Evolutionary conservation across 1,284 basidiomycete genomes (phyloP), one percentile per base, ranked within the genome.

Genomic region (Malassezia obtusa): DNA sequence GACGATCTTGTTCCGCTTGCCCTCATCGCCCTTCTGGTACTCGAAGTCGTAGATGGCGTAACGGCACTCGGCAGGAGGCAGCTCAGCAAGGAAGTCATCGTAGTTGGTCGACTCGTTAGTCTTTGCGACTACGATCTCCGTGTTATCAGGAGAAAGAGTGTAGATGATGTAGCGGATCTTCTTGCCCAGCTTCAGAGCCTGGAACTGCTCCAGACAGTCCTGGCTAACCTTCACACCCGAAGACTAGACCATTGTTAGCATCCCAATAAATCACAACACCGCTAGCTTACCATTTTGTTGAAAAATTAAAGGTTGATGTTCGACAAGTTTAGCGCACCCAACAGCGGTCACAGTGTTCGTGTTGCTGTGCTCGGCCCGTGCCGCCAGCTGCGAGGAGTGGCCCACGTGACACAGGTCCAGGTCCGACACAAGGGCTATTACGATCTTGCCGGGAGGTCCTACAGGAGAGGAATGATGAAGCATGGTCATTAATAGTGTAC

Each of bases 41-140:
- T 88, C 84, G 60, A 92, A 85, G 76, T 96, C 91, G 76, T 90
- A 95, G 41, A 96, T 82, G 28, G 86, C 91, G 83, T 85, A 98
- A 76, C 86, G 79, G 74, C 86, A 89, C 68, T 87, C 82, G 19
- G 67, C 63, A 71, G 83, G 81, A 1, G 90, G 89, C 43, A 98
- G 79, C 67, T 86, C 81, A 0, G 50, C 72, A 53, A 90, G 49
- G 75, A 98, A 96, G 1, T 80, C 78, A 3, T 91, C 86, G 76
- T 89, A 96, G 54, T 82, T 73, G 56, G 75, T 61, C 36, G 63
- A 65, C 35, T 60, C 59, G 32, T 62, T 68, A 25, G 58, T 63
- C 58, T 71, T 69, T n/a, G 53, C 44, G 5, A 73, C 69, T n/a
- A 72, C 56, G 50, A 73, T 73, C 76, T 89, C 83, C 41, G 79